A percentile compares a stretch with the other conserved stretches of the same genome.
Evolutionary conservation across 495 filamentous ascomycete genomes (phyloP).

Genomic region (Penicillium tannophilum): DNA sequence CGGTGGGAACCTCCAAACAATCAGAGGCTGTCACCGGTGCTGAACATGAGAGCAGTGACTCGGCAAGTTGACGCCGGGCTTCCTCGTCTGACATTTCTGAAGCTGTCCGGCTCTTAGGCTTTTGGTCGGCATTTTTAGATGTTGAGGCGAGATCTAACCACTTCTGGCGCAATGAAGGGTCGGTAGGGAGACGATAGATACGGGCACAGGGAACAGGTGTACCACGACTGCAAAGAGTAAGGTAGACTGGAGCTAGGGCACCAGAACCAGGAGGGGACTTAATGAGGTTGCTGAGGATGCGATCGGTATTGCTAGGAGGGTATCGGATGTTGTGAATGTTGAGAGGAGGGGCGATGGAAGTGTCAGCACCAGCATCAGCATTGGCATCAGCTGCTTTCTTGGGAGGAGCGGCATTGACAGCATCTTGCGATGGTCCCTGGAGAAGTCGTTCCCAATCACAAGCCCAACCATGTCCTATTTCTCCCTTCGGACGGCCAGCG

Average conservation of each 20-base stretch:
- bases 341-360: constrained; percentile 23
- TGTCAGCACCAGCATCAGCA: background rate
- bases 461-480: constrained; percentile 79
- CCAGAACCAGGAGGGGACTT: constrained; percentile 25
- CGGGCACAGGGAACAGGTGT: constrained; percentile 63
- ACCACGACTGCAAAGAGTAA: constrained; percentile 62
- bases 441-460: constrained; percentile 84
- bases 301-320: constrained; percentile 21
- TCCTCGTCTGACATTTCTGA: constrained; percentile 34
- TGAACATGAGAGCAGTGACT: constrained; percentile 47
- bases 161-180: constrained; percentile 48
- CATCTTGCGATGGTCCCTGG: constrained; percentile 20
- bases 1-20: constrained; percentile 68
- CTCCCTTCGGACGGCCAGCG: constrained; percentile 68
- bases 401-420: background rate
- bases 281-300: constrained; percentile 26
- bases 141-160: constrained; percentile 51
- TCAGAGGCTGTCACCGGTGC: constrained; percentile 42
- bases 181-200: constrained; percentile 68
- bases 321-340: constrained; percentile 39
- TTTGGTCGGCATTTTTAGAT: constrained; percentile 2
- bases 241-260: constrained; percentile 57
- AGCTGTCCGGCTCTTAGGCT: background rate
- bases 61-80: constrained; percentile 54
- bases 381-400: constrained; percentile 4